Evolutionary conservation across 768 basidiomycete genomes (phyloP), one percentile per base, ranked within the genome.

Genomic region (Cyathus striatus): DNA sequence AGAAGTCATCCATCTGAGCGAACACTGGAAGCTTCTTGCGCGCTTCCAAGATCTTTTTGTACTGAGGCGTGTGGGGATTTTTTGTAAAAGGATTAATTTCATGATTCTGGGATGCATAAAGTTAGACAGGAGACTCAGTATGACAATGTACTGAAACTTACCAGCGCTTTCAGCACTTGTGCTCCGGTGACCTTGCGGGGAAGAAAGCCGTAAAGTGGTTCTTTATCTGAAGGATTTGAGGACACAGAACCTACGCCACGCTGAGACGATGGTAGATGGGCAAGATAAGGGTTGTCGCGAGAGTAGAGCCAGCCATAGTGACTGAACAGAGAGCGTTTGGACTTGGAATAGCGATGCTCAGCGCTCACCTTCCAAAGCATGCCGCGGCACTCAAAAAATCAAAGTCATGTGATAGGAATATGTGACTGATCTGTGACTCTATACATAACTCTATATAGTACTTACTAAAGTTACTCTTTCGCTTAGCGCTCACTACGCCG

Each of bases 1-100:
- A 79, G 62, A 99, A 97, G 35, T 93, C 89, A 43, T 84, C 76
- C 93, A 97, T 95, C 64, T 95, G 90, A 2, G 81, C 66, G 52
- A 75, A 96, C 0, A 99, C 93, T 0, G 95, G 95, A 18, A 99
- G 70, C 58, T 89, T 88, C 69, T 84, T 91, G 44, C 95, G 79
- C 10, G 73, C 64, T 54, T 84, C 83, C 18, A 98, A 62, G 43
- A 98, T 94, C 66, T 87, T 91, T 62, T 70, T 80, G 71, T 95
- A 98, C 49, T 84, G 78, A 2, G 76, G 57, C 0, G 90, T 78
- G 59, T 84, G 84, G 0, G 90, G 86, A 45, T 59, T 62, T 44
- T 85, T 85, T 4, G 89, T 96, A 68, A 97, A 97, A 1, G 95
- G 87, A 55, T 98, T 97, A 30, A 85, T 47, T 30, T 86, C 78